Evolutionary conservation across 2,329 filamentous ascomycete genomes (phyloP).

Genomic region (Cladosporium sp.): DNA sequence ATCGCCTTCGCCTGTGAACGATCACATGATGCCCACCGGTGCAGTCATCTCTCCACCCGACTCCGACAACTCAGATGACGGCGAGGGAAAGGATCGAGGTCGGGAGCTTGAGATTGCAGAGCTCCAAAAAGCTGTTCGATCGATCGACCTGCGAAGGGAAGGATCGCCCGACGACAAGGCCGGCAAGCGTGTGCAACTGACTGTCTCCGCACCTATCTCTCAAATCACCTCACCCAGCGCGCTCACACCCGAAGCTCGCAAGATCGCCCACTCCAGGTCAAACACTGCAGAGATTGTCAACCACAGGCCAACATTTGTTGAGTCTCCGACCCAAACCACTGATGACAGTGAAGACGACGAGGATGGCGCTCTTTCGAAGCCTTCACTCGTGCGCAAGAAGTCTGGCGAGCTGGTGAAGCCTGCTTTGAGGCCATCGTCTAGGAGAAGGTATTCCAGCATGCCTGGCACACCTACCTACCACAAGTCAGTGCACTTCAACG

Average conservation of each 20-base stretch:
- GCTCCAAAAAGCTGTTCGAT: constrained; percentile 76
- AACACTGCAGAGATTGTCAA: constrained; percentile 51
- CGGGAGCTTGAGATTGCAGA: constrained; percentile 50
- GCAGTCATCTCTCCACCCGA: constrained; percentile 90
- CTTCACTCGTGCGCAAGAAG: constrained; percentile 96
- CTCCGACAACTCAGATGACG: constrained; percentile 79
- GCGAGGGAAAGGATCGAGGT: constrained; percentile 42
- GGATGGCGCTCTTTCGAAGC: constrained; percentile 51
- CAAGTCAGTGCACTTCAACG: constrained; percentile 98
- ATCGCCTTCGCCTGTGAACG: constrained; percentile 76
- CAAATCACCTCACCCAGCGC: constrained; percentile 34
- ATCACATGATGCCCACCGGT: constrained; percentile 72
- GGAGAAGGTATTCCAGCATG: constrained; percentile 87
- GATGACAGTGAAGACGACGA: constrained; percentile 53
- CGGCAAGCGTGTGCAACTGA: constrained; percentile 15
- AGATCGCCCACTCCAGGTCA: constrained; percentile 59
- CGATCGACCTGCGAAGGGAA: constrained; percentile 64
- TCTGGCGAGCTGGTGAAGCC: constrained; percentile 94
- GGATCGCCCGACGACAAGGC: constrained; percentile 49
- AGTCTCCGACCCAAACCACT: constrained; percentile 42
- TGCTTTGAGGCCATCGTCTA: constrained; percentile 75
- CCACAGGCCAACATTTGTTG: constrained; percentile 40
- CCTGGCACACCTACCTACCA: constrained; percentile 92
- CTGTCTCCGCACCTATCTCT: constrained; percentile 32
- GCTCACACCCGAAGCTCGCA: constrained; percentile 53